Base-by-base conservation (phyloP, 1,284 basidiomycete genomes). In the Leccinum subspadiceum region DNA sequence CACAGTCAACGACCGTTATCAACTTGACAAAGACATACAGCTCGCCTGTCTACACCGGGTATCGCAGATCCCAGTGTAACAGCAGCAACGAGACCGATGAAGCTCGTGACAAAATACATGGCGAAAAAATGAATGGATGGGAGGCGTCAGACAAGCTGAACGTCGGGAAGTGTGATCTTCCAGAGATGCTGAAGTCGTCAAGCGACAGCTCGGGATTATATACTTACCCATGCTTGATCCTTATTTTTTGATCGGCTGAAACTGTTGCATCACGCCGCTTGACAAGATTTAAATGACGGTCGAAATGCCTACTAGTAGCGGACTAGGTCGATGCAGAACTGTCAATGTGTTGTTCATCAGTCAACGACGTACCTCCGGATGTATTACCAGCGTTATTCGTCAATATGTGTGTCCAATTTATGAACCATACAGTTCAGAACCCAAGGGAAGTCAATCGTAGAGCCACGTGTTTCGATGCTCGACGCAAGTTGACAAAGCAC, bases 81-180 rank as follows among this genome's bases (percentile, higher is more conserved):
- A 26, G 9, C 9, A 29, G 5, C 24, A 10, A 26, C 9, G n/a
- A 50, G 15, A 53, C 37, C 15, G 48, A 50, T 8, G 48, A 50
- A 50, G 22, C 8, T 53, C 44, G 53, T 52, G n/a, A 31, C 1
- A 39, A 54, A 35, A 51, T 61, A 35, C 62, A 61, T 56, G 17
- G 5, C 6, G n/a, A 13, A 35, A 2, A 26, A 3, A 44, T 48
- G 22, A 17, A 5, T n/a, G 7, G 59, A 17, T 41, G n/a, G 13
- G 1, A 44, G 41, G 41, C 10, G 56, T 41, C 55, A 29, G 24
- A 22, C 7, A 3, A 22, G 26, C 49, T 50, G 48, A 8, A 26
- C 24, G 6, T 15, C 17, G 15, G 7, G 26, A 50, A 50, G 5
- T 49, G 46, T 22, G 20, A 50, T 26, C 48, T 50, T 9, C 48